Base-by-base conservation (phyloP, 257 asterid genomes). In the Ilex aquifolium region DNA sequence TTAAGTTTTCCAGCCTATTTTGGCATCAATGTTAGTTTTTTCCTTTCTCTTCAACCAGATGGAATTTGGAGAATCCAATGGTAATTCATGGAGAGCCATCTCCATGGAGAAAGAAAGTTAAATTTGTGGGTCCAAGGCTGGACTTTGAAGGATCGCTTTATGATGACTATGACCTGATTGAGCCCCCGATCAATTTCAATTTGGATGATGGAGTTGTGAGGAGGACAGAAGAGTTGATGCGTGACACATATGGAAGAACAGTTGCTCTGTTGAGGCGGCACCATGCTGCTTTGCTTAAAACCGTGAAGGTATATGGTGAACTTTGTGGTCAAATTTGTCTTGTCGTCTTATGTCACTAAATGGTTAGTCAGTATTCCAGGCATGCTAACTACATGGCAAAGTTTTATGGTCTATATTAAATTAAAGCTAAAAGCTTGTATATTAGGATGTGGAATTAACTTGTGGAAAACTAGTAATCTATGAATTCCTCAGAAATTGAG, bases 31-130 rank as follows among this genome's bases (percentile, higher is more conserved):
- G 11, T 54, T 60, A 13, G 31, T 29, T 14, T 32, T 46, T 56
- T 46, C 61, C 46, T 27, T 44, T 51, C 14, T 58, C 62, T 64
- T 65, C 61, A 42, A 30, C 31, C 72, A 90, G 99, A 87, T 90
- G 99, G 97, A 88, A 93, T 76, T 63, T 87, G 88, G 94, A 85
- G 88, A 71, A 80, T 69, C 88, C 91, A 69, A 93, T 88, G 97
- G 82, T 77, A 11, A 74, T 93, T 65, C 96, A 90, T 12, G 99
- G 97, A n/a, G 96, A 93, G 65, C 96, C 95, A 57, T 75, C 96
- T 62, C 95, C 96, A 0, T 90, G 97, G 99, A 83, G 83, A 76
- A 93, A 84, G 78, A 64, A 66, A 31, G 58, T 71, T 15, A 88
- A 72, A 71, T 86, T 87, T 69, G 87, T 88, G 12, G 99, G 99